Conservation (phyloP, 2,329 filamentous ascomycete genomes). For the Sclerotinia sclerotiorum region DNA sequence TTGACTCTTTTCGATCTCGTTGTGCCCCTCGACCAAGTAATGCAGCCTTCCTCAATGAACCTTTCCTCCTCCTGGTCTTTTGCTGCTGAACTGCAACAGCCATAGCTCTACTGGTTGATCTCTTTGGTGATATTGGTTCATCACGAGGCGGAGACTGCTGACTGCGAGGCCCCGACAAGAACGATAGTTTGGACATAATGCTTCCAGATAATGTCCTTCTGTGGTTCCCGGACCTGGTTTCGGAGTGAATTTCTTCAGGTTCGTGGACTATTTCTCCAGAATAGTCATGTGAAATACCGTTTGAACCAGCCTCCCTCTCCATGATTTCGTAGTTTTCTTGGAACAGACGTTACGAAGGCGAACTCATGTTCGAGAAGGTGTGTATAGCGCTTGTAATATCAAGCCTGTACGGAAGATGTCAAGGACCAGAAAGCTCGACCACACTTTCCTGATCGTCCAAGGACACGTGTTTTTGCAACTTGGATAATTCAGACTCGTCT, state of each 20-base stretch:
- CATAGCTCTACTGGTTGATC: conserved; percentile 37
- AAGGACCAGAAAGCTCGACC: background rate
- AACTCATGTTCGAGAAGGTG: conserved; percentile 1
- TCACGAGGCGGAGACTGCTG: conserved; percentile 39
- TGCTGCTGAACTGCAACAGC: conserved; percentile 45
- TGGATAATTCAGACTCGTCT: background rate
- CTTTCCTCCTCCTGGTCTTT: conserved; percentile 69
- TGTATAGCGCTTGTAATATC: background rate
- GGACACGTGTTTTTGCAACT: conserved; percentile 12
- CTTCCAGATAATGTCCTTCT: conserved; percentile 48
- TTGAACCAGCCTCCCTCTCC: background rate
- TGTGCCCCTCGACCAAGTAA: conserved; percentile 72
- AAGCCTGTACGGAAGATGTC: background rate
- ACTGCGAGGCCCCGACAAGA: conserved; percentile 48
- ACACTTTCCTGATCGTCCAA: background rate
- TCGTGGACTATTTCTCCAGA: conserved; percentile 9
- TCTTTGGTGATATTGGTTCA: conserved; percentile 37
- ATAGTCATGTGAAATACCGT: background rate
- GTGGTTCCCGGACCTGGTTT: conserved; percentile 45
- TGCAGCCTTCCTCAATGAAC: conserved; percentile 84
- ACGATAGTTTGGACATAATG: conserved; percentile 68
- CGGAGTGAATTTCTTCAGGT: conserved; percentile 20
- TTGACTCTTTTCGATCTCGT: conserved; percentile 57
- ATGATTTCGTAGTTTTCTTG: conserved; percentile 4
- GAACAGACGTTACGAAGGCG: background rate